Conservation (phyloP, 345 rosid species). For the Aethionema arabicum region DNA sequence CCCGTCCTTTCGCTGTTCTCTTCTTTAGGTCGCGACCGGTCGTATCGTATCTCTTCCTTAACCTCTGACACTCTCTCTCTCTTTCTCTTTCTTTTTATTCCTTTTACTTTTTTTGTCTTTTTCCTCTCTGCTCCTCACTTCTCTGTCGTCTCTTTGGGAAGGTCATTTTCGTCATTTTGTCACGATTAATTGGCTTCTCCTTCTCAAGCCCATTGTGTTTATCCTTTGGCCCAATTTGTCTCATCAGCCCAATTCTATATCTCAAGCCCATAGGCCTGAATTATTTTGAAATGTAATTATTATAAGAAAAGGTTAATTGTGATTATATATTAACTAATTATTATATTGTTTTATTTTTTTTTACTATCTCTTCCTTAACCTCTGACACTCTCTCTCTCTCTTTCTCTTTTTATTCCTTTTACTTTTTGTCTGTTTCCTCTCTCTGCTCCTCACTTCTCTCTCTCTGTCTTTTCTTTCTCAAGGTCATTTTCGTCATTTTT, state of each 20-base stretch:
- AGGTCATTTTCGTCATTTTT: slow-evolving; percentile 8
- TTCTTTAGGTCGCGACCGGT: slow-evolving; percentile 31
- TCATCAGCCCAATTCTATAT: too few relatives aligned
- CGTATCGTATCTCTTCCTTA: slow-evolving; percentile 27
- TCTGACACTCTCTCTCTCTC: slow-evolving; percentile 24
- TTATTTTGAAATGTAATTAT: too few relatives aligned
- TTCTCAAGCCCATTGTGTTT: too few relatives aligned
- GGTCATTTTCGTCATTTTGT: slow-evolving; percentile 12
- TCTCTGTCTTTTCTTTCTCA: background rate
- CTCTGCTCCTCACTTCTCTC: background rate
- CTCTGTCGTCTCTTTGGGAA: background rate
- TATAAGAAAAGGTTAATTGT: too few relatives aligned
- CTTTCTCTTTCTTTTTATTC: slow-evolving; percentile 14
- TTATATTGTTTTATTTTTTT: too few relatives aligned
- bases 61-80: slow-evolving; percentile 26
- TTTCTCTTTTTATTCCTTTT: slow-evolving; percentile 24
- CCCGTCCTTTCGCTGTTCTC: slow-evolving; percentile 39
- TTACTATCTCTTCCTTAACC: too few relatives aligned
- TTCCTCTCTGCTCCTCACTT: slow-evolving; percentile 1
- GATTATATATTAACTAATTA: too few relatives aligned
- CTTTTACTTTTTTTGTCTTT: slow-evolving; percentile 28
- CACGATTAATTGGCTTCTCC: too few relatives aligned
- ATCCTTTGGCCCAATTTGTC: too few relatives aligned
- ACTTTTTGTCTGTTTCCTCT: slow-evolving; percentile 27
- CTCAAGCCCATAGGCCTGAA: too few relatives aligned